Percentiles rank a stretch among this genome's conserved stretches.
Evolutionary conservation across 768 basidiomycete genomes (phyloP).

Genomic region (Psilocybe sp.): DNA sequence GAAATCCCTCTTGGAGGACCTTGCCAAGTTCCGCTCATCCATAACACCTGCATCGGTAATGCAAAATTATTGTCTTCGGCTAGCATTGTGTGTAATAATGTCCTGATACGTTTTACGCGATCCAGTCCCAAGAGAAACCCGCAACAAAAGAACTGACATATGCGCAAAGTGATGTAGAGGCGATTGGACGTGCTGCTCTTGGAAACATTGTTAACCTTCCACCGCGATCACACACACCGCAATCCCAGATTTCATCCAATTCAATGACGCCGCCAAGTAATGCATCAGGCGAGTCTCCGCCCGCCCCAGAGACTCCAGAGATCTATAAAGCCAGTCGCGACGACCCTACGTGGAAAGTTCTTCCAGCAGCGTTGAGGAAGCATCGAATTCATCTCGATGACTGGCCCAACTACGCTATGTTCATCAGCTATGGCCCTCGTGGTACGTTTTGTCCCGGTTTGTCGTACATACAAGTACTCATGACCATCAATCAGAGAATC

Average conservation of each 20-base stretch:
- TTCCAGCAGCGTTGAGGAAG: constrained; percentile 97
- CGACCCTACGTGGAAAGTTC: constrained; percentile 96
- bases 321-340: constrained; percentile 94
- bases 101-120: neutral
- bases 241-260: neutral
- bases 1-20: constrained; percentile 61
- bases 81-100: neutral
- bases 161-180: constrained; percentile 4
- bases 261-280: constrained; percentile 24
- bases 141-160: constrained; percentile 9
- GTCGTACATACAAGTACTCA: neutral
- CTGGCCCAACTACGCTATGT: constrained; percentile 98
- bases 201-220: constrained; percentile 22
- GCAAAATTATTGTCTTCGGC: neutral
- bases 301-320: constrained; percentile 58
- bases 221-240: neutral
- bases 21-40: constrained; percentile 37
- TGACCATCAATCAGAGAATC: constrained; percentile 44
- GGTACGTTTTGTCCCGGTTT: constrained; percentile 44
- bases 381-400: constrained; percentile 96
- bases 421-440: constrained; percentile 92
- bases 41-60: constrained; percentile 37
- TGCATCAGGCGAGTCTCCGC: constrained; percentile 32
- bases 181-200: constrained; percentile 6
- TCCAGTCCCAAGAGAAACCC: constrained; percentile 22